Percentiles rank a stretch among this genome's conserved stretches.
phyloP scores from a whole-genome alignment of 192 early-diverging fungal genomes.

The Entomortierella parvispora region DNA sequence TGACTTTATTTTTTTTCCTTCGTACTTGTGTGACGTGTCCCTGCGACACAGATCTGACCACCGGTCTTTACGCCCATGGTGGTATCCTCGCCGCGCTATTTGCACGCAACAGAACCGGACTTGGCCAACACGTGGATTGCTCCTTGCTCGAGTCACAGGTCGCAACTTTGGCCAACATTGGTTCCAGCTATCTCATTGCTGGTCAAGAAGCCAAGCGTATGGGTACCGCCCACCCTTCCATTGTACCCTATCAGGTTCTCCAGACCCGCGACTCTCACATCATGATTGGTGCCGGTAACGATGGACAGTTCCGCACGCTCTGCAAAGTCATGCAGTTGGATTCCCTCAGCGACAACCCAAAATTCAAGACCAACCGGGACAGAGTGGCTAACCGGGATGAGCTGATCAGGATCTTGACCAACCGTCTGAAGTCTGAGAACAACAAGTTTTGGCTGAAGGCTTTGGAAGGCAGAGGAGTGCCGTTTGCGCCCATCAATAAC shows the following conservation, averaged over 20 bases:
- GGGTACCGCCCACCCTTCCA: constrained; percentile 89
- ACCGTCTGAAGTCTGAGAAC: constrained; percentile 55
- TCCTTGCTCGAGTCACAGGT: constrained; percentile 89
- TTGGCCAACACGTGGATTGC: constrained; percentile 88
- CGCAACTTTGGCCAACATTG: constrained; percentile 89
- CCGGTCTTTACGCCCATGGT: constrained; percentile 83
- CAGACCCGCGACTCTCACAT: constrained; percentile 80
- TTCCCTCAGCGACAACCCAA: constrained; percentile 59
- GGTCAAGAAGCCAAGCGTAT: constrained; percentile 79
- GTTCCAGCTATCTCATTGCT: constrained; percentile 85
- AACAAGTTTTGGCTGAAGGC: constrained; percentile 71
- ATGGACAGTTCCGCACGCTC: constrained; percentile 82
- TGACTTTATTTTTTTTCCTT: not conserved
- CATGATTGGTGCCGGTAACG: constrained; percentile 93
- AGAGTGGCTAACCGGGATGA: constrained; percentile 77
- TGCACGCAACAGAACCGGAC: constrained; percentile 64
- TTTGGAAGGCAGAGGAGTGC: constrained; percentile 75
- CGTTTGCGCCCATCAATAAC: constrained; percentile 74
- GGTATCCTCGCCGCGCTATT: constrained; percentile 89
- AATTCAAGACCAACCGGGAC: constrained; percentile 73
- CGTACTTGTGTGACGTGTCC: no score
- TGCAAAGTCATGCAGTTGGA: constrained; percentile 61
- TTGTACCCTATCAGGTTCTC: constrained; percentile 93
- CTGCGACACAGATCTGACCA: constrained; percentile 74
- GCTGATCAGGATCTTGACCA: constrained; percentile 68